Evolutionary conservation across 2,329 filamentous ascomycete species (phyloP), one percentile per base, ranked within the genome.

Genomic region (Trichoderma arundinaceum): DNA sequence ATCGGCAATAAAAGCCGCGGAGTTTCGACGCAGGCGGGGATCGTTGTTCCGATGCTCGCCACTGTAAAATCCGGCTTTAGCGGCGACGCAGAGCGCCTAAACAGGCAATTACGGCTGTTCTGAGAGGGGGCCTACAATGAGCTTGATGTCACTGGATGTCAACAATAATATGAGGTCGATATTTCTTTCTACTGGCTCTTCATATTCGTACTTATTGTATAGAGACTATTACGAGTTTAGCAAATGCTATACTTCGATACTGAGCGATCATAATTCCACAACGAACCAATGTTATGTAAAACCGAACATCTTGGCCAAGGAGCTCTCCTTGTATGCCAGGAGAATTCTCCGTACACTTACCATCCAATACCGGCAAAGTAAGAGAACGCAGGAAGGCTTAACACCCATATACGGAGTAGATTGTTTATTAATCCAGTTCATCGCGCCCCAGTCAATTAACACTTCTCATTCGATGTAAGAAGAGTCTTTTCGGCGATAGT

Each of bases 101-200:
- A 61, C 9, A 12, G 46, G 58, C 35, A 61, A 61, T 61, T 52
- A 41, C 32, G 7, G 6, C 58, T 52, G 15, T 41, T 61, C 22
- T 12, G 35, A 61, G 58, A 12, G 19, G 46, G 32, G 6, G n/a
- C n/a, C 10, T 61, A 19, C 15, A 15, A 12, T 57, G 22, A 19
- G 7, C 32, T 19, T 57, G 54, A 57, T 57, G 39, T 44, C 54
- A 57, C 15, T 13, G n/a, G 33, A n/a, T 33, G 39, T 44, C 54
- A 57, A 44, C 39, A 57, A 57, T 10, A 57, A 57, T 28, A 28
- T 28, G 22, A 4, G 22, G 22, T 28, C 22, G 22, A 28, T 28
- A 28, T 28, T 28, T 28, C 22, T 28, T 28, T 28, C 22, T 28
- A 28, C 22, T 28, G 22, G 22, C 2, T 28, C 4, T 28, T 28